Evolutionary conservation across 768 basidiomycete species (phyloP).

Genomic region (Xerocomus potaroensis): DNA sequence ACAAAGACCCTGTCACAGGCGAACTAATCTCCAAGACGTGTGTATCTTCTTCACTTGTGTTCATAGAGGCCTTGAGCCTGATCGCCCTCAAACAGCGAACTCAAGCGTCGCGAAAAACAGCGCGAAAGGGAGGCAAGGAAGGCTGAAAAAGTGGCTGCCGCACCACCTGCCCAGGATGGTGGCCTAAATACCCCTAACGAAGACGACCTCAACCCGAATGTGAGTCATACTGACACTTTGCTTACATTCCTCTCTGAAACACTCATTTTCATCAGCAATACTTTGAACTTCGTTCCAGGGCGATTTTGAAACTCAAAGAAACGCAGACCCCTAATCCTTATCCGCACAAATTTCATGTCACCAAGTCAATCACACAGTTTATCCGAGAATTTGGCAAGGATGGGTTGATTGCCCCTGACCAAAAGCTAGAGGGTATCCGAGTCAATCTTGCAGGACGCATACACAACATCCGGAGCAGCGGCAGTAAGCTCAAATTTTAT

Average conservation of each 20-base stretch:
- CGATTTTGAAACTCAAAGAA: constrained; percentile 80
- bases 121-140: constrained; percentile 71
- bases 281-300: constrained; percentile 87
- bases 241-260: neutral
- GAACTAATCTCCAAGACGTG: constrained; percentile 97
- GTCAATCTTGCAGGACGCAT: constrained; percentile 87
- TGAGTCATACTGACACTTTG: constrained; percentile 38
- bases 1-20: constrained; percentile 85
- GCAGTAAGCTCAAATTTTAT: constrained; percentile 88
- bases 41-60: constrained; percentile 29
- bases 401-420: constrained; percentile 63
- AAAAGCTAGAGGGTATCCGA: constrained; percentile 51
- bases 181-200: constrained; percentile 49
- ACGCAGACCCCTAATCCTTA: constrained; percentile 90
- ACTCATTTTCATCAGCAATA: constrained; percentile 67
- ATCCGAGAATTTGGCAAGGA: constrained; percentile 70
- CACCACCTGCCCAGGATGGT: constrained; percentile 34
- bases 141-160: constrained; percentile 64
- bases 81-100: constrained; percentile 56
- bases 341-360: constrained; percentile 98
- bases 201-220: constrained; percentile 88
- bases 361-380: constrained; percentile 68
- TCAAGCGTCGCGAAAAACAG: constrained; percentile 90
- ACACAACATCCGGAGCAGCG: constrained; percentile 80
- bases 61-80: constrained; percentile 20